Evolutionary conservation across 192 early-diverging fungal genomes (phyloP).

Genomic region (Martensiomyces pterosporus): DNA sequence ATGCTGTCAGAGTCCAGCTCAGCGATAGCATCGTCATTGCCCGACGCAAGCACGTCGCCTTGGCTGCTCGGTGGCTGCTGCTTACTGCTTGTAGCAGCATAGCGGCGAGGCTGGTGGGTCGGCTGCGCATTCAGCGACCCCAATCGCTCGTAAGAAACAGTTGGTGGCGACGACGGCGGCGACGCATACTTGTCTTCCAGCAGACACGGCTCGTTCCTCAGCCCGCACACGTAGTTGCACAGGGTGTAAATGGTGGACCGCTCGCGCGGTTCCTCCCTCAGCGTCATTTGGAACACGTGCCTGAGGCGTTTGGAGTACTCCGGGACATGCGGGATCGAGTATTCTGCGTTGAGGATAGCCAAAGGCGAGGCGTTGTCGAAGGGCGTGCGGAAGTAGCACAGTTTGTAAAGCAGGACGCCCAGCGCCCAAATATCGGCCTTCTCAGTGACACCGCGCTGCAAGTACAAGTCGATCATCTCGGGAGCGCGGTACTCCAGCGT

Average conservation of each 20-base stretch:
- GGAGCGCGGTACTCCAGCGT: conserved; percentile 95
- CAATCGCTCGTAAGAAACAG: conserved; percentile 1
- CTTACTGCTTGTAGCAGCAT: conserved; percentile 23
- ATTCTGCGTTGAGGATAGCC: conserved; percentile 85
- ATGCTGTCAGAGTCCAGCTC: conserved; percentile 51
- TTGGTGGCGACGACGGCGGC: conserved; percentile 16
- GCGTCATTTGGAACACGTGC: conserved; percentile 63
- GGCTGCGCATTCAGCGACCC: conserved; percentile 12
- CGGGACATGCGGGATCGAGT: conserved; percentile 72
- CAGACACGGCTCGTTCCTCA: conserved; percentile 47
- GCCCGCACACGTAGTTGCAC: conserved; percentile 57
- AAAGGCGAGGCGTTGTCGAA: conserved; percentile 87
- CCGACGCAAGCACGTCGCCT: conserved; percentile 22
- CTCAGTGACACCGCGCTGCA: conserved; percentile 74
- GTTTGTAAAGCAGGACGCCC: conserved; percentile 91
- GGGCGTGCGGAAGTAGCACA: conserved; percentile 93
- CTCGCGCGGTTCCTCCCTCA: conserved; percentile 69
- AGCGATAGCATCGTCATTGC: conserved; percentile 36
- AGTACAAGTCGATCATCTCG: conserved; percentile 92
- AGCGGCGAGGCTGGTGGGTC: conserved; percentile 26
- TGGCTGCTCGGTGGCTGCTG: conserved; percentile 26
- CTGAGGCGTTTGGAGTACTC: conserved; percentile 57
- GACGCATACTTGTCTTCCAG: conserved; percentile 43
- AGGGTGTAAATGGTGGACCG: conserved; percentile 82
- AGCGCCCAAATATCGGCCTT: conserved; percentile 84